Evolutionary conservation across 495 filamentous ascomycete genomes (phyloP), one percentile per base, ranked within the genome.

Genomic region (Aspergillus egyptiacus): DNA sequence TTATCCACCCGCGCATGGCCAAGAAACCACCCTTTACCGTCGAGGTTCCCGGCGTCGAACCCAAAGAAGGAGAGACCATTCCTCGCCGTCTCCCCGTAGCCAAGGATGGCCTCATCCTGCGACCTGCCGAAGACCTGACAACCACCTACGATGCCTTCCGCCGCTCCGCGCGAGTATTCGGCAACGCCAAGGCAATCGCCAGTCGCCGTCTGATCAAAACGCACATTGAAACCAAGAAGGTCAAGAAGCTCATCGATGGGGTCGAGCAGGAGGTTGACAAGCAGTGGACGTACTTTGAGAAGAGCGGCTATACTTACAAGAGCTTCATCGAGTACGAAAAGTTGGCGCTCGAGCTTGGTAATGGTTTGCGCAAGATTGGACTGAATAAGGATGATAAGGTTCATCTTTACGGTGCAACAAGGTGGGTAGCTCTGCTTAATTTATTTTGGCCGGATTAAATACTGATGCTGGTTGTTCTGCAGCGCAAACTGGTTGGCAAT

Each of bases 171-270:
- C 79, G 79, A 33, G 84, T 86, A 64, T 96, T 81, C 69, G 93
- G 93, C 58, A 95, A 96, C 64, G 80, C 85, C 49, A 93, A 91
- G 70, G 85, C 85, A 49, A 71, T 96, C 55, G 93, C 86, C 51
- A 83, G 76, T 42, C 83, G 93, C 48, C 81, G 81, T 62, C 73
- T 96, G 46, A 72, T 98, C 66, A 82, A 86, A 62, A 86, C 82
- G 6, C 93, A 98, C 65, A 74, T 84, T 46, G 93, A 98, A 72
- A 87, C 82, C 55, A 97, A 95, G 78, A 96, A 93, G 79, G 71
- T 98, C 60, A 96, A 95, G 84, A 98, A 95, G 78, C 75, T 91
- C 50, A 77, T 97, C 14, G 89, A 98, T 66, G 93, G 93, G 33
- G 79, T 86, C 57, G 87, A 96, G 69, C 66, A 77, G 58, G 84